Evolutionary conservation across 2,329 filamentous ascomycete species (phyloP).

Genomic region (Penicillium sp.): DNA sequence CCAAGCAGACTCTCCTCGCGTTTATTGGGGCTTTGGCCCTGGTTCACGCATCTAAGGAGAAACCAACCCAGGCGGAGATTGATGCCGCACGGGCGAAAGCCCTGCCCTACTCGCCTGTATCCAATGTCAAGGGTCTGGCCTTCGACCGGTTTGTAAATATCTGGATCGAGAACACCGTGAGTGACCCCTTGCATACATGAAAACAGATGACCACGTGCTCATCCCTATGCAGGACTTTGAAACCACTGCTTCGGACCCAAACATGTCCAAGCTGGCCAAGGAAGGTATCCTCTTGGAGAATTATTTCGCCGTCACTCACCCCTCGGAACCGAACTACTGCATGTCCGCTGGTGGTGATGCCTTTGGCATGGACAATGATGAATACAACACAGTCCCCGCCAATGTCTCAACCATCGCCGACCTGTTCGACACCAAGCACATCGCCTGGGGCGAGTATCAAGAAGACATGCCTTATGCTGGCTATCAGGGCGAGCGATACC

Average conservation of each 20-base stretch:
- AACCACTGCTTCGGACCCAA: constrained; percentile 58
- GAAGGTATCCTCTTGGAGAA: constrained; percentile 60
- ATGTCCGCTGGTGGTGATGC: constrained; percentile 66
- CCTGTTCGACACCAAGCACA: constrained; percentile 61
- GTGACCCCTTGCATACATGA: constrained; percentile 34
- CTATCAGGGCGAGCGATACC: constrained; percentile 61
- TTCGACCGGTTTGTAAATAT: constrained; percentile 70
- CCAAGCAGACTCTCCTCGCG: constrained; percentile 50
- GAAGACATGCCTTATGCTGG: constrained; percentile 74
- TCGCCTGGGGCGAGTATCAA: constrained; percentile 70
- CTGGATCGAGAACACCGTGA: constrained; percentile 71
- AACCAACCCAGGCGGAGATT: constrained; percentile 31
- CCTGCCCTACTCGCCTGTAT: constrained; percentile 59
- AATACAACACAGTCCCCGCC: constrained; percentile 54
- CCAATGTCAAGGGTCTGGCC: constrained; percentile 63
- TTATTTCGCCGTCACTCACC: constrained; percentile 64
- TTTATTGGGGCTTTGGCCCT: constrained; percentile 25
- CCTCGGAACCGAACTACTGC: constrained; percentile 73
- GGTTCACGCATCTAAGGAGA: constrained; percentile 22
- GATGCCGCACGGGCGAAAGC: constrained; percentile 52
- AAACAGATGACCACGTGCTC: constrained; percentile 40
- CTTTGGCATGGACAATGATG: constrained; percentile 67
- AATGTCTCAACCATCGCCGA: constrained; percentile 68
- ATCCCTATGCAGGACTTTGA: constrained; percentile 52
- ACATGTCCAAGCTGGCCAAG: constrained; percentile 30